phyloP scores from a whole-genome alignment of 2,329 filamentous ascomycete genomes.

The Parascedosporium putredinis region DNA sequence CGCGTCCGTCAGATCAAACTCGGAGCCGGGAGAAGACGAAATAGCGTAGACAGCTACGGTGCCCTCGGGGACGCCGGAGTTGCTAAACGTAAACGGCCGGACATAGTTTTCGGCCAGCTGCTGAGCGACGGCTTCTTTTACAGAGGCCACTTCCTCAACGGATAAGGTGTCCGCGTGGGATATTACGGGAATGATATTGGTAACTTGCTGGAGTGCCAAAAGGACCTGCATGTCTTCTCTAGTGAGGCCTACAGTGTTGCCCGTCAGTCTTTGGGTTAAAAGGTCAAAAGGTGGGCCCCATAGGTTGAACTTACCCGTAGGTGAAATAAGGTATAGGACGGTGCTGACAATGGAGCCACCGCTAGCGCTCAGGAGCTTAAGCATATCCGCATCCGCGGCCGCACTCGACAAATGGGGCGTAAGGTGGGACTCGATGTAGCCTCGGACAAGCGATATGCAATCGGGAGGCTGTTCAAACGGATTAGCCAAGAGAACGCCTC shows the following conservation, averaged over 20 bases:
- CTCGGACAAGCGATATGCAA: constrained; percentile 48
- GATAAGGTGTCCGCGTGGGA: constrained; percentile 64
- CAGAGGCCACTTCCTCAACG: constrained; percentile 39
- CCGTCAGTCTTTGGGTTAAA: too few relatives aligned
- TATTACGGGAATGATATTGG: constrained; percentile 78
- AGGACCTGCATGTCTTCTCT: constrained; percentile 58
- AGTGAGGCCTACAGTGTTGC: constrained; percentile 1
- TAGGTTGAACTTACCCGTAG: constrained; percentile 42
- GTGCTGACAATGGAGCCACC: constrained; percentile 78
- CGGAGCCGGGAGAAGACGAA: constrained; percentile 42
- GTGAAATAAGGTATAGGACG: constrained; percentile 70
- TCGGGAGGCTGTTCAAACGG: constrained; percentile 29
- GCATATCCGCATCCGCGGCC: constrained; percentile 45
- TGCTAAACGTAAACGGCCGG: constrained; percentile 53
- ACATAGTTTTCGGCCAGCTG: constrained; percentile 49
- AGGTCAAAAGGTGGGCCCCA: too few relatives aligned
- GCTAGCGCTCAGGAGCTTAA: constrained; percentile 67
- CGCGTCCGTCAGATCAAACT: constrained; percentile 81
- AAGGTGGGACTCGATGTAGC: constrained; percentile 63
- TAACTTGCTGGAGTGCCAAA: constrained; percentile 56
- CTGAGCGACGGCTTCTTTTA: constrained; percentile 49
- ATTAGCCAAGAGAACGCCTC: neutral
- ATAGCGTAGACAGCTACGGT: constrained; percentile 54
- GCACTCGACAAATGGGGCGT: constrained; percentile 4
- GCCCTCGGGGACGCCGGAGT: neutral